These are phyloP conservation scores for Eucalyptus polyanthemos DNA, from an alignment of 345 rosid genomes.

Conservation along the genomic window DNA sequence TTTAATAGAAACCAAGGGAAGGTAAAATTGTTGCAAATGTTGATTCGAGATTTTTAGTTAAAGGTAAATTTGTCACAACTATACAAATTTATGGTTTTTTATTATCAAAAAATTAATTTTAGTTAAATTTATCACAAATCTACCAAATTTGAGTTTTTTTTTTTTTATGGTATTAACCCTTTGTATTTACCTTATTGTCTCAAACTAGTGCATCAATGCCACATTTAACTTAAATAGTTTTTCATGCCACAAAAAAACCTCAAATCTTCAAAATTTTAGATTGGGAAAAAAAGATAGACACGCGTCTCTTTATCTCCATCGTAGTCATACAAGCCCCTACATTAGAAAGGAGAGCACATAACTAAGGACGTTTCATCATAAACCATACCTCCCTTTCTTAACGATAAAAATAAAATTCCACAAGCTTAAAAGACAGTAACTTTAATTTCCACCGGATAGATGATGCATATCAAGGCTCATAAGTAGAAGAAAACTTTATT, in stretches of 20 bases:
- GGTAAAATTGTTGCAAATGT: accelerated
- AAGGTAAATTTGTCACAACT: accelerated
- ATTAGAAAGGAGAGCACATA: neutral
- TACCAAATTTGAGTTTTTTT: no score
- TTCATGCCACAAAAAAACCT: neutral
- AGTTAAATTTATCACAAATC: no score
- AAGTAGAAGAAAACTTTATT: no score
- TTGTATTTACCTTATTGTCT: no score
- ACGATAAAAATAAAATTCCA: no score
- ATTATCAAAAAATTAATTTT: no score
- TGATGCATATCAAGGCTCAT: no score
- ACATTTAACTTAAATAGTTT: neutral
- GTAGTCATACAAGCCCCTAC: neutral
- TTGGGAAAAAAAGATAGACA: neutral
- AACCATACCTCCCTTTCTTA: neutral
- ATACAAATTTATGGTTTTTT: no score
- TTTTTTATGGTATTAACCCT: no score
- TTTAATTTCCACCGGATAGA: no score
- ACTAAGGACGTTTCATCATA: neutral
- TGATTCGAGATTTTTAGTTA: accelerated
- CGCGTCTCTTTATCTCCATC: neutral
- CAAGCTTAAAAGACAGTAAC: neutral
- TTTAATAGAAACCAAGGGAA: accelerated
- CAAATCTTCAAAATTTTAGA: neutral
- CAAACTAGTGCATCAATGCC: neutral